phyloP scores from a whole-genome alignment of 1,284 basidiomycete genomes.

The Trametes hirsuta region DNA sequence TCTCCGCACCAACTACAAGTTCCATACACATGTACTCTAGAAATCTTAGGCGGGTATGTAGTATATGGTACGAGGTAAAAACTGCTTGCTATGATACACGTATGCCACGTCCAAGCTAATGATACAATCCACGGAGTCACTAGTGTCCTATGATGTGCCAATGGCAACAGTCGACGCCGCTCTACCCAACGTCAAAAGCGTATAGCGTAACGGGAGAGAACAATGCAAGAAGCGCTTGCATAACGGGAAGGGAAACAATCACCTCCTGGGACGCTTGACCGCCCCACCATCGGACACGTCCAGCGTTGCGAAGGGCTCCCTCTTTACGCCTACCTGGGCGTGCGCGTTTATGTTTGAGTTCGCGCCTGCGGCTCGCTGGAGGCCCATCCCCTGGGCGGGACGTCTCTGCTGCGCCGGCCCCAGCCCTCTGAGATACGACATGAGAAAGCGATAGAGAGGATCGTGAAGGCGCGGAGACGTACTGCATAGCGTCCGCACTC shows the following conservation, averaged over 20 bases:
- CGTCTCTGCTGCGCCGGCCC: constrained; percentile 16
- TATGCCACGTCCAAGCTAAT: no score
- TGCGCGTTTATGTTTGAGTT: neutral
- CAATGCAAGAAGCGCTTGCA: neutral
- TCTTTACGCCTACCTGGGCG: constrained; percentile 3
- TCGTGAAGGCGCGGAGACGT: constrained; percentile 16
- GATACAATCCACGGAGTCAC: no score
- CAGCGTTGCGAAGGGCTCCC: constrained; percentile 44
- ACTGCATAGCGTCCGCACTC: constrained; percentile 45
- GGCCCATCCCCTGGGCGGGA: constrained; percentile 48
- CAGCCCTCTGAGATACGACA: constrained; percentile 6
- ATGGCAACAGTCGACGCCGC: no score
- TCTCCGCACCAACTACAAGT: no score
- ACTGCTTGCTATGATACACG: no score
- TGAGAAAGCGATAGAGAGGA: neutral
- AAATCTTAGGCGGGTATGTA: no score
- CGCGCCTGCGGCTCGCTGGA: constrained; percentile 38
- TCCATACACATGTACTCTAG: no score
- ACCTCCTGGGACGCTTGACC: constrained; percentile 51
- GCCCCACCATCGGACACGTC: constrained; percentile 49
- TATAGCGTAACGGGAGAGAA: neutral
- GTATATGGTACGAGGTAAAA: no score
- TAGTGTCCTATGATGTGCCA: no score
- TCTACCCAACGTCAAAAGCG: neutral
- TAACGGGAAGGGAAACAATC: constrained; percentile 14